Evolutionary conservation across 345 rosid species (phyloP).

Genomic region (Salix viminalis): DNA sequence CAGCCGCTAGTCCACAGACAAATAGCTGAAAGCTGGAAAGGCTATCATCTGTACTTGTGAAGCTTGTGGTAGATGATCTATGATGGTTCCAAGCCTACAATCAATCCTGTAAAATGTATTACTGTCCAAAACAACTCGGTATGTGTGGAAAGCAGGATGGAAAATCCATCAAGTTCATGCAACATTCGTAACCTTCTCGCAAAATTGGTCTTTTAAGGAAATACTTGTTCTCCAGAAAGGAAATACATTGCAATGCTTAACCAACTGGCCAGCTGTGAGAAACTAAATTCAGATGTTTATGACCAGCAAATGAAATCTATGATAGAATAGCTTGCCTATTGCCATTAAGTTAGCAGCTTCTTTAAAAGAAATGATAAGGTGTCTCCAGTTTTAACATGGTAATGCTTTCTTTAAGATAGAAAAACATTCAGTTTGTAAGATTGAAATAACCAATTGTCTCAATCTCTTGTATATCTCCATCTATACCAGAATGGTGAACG

Average conservation of each 20-base stretch:
- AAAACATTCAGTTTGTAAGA: neutral
- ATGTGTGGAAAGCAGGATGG: neutral
- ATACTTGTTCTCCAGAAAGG: neutral
- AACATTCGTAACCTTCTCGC: neutral
- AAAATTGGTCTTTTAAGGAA: neutral
- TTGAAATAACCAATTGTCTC: neutral
- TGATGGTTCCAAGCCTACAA: constrained; percentile 65
- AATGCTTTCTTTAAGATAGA: neutral
- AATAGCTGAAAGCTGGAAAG: constrained; percentile 78
- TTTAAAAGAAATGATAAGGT: neutral
- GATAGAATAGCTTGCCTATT: neutral
- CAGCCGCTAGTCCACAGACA: constrained; percentile 83
- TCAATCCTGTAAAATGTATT: neutral
- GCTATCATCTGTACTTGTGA: constrained; percentile 33
- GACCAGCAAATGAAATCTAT: neutral
- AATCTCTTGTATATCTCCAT: neutral
- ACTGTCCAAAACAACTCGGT: neutral
- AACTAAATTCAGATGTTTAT: neutral
- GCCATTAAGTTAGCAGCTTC: neutral
- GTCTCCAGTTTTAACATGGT: neutral
- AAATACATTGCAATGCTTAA: neutral
- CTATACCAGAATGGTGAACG: neutral
- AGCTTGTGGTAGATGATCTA: constrained; percentile 34
- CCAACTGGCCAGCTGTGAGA: neutral
- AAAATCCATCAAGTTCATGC: neutral